These are phyloP conservation scores for Penicillium diatomitis DNA, from an alignment of 495 filamentous ascomycete species.

Conservation along the genomic window DNA sequence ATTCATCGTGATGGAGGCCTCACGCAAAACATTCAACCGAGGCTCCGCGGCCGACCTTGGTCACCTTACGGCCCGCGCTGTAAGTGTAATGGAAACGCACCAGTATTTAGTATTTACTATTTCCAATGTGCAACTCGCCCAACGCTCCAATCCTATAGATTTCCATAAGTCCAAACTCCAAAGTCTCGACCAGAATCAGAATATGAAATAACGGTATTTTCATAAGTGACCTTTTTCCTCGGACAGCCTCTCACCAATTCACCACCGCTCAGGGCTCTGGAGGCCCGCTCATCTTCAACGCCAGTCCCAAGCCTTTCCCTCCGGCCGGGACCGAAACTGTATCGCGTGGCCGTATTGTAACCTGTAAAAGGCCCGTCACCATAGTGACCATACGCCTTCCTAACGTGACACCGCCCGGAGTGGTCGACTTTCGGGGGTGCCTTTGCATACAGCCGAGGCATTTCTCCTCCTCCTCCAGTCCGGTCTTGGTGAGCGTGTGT, in stretches of 20 bases:
- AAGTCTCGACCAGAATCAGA: no score
- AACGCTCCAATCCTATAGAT: no score
- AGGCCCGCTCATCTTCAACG: no score
- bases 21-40: constrained; percentile 9
- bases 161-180: no score
- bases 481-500: constrained; percentile 4
- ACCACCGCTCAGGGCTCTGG: no score
- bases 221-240: constrained; percentile 2
- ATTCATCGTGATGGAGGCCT: no score
- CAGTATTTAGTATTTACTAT: no score
- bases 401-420: neutral
- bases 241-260: neutral
- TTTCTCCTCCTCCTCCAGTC: neutral
- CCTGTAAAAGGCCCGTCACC: no score
- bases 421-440: no score
- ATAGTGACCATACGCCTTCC: neutral
- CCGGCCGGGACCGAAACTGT: constrained; percentile 7
- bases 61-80: neutral
- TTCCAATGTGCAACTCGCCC: no score
- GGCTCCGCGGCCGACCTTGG: constrained; percentile 6
- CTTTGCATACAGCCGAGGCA: constrained; percentile 13
- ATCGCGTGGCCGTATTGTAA: neutral
- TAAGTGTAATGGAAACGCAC: no score
- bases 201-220: constrained; percentile 6
- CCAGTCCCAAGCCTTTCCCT: no score